Evolutionary conservation across 2,329 filamentous ascomycete species (phyloP).

Genomic region (Elsinoe ampelina): DNA sequence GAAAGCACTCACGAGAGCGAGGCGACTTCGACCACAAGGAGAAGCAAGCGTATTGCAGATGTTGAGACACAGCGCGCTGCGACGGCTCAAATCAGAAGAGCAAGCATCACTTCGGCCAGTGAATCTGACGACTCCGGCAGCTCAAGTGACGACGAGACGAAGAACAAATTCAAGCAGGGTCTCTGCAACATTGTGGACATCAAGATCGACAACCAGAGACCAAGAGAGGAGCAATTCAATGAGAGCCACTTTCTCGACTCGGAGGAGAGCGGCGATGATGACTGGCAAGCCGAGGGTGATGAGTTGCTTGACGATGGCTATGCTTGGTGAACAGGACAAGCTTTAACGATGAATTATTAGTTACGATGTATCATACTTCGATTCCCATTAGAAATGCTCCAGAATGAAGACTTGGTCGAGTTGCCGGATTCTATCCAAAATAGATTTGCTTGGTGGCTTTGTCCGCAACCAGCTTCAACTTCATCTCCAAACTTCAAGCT

Average conservation of each 20-base stretch:
- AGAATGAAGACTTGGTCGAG: not conserved
- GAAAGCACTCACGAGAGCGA: not conserved
- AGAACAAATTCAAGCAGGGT: slow-evolving; percentile 50
- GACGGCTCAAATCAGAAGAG: slow-evolving; percentile 16
- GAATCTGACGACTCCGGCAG: slow-evolving; percentile 20
- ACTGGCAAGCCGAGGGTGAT: slow-evolving; percentile 49
- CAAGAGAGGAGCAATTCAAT: slow-evolving; percentile 55
- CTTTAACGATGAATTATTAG: not conserved
- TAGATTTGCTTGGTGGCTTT: not conserved
- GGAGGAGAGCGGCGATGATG: slow-evolving; percentile 49
- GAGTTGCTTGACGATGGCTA: slow-evolving; percentile 35
- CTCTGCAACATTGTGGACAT: slow-evolving; percentile 63
- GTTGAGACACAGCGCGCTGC: slow-evolving; percentile 18
- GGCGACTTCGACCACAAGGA: slow-evolving; percentile 1
- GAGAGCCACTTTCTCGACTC: slow-evolving; percentile 65
- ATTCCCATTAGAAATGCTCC: not conserved
- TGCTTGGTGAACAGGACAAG: slow-evolving; percentile 26
- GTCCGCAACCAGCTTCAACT: not conserved
- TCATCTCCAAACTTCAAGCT: not conserved
- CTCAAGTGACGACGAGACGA: slow-evolving; percentile 30
- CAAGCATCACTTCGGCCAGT: not conserved
- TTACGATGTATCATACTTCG: not conserved
- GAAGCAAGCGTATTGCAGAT: slow-evolving; percentile 25
- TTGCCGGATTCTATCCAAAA: too few relatives aligned
- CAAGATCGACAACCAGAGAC: slow-evolving; percentile 66